Percentiles rank a stretch among this genome's conserved stretches.
phyloP scores from a whole-genome alignment of 306 rosid species.

The Arachis hypogaea region DNA sequence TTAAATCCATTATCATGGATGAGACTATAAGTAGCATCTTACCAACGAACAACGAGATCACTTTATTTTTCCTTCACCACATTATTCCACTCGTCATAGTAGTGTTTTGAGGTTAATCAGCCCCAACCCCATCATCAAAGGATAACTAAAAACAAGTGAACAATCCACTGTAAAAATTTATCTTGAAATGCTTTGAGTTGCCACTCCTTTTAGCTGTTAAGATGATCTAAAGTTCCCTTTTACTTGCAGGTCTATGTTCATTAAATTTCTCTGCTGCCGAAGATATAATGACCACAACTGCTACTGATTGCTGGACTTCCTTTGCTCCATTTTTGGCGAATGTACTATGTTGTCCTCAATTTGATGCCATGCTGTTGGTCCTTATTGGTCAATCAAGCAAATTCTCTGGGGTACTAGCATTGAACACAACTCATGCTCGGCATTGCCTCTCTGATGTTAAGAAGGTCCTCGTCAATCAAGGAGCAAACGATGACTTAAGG shows the following conservation, averaged over 20 bases:
- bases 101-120: neutral
- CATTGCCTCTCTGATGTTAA: slow-evolving; percentile 71
- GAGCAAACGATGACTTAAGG: slow-evolving; percentile 54
- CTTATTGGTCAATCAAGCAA: slow-evolving; percentile 69
- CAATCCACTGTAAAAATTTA: neutral
- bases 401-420: slow-evolving; percentile 57
- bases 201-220: slow-evolving; percentile 7
- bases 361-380: slow-evolving; percentile 53
- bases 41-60: neutral
- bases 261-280: slow-evolving; percentile 54
- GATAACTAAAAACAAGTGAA: neutral
- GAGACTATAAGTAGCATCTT: neutral
- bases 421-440: slow-evolving; percentile 55
- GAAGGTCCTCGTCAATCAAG: slow-evolving; percentile 61
- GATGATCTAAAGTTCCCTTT: slow-evolving; percentile 29
- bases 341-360: slow-evolving; percentile 75
- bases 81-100: slow-evolving; percentile 19
- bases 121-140: neutral
- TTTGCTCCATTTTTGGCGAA: slow-evolving; percentile 75
- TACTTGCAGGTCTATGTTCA: slow-evolving; percentile 57
- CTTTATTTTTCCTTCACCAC: slow-evolving; percentile 10
- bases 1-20: slow-evolving; percentile 15
- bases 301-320: slow-evolving; percentile 66
- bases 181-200: slow-evolving; percentile 28
- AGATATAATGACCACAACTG: slow-evolving; percentile 53